Base-by-base conservation (phyloP, 2,329 filamentous ascomycete genomes). In the Dactylellina haptotyla region DNA sequence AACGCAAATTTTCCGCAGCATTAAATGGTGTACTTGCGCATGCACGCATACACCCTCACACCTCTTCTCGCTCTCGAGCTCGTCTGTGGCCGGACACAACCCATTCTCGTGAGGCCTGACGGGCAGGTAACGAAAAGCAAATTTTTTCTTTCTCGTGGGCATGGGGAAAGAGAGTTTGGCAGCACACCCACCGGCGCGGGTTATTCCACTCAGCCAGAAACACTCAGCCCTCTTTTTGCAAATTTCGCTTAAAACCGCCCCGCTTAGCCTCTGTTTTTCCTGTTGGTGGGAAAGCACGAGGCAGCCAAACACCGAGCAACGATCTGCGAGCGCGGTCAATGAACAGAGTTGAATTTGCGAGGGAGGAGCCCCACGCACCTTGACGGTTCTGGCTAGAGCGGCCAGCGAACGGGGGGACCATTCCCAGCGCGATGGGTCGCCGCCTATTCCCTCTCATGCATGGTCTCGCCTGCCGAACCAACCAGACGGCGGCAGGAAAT, bases 341-440 rank as follows among this genome's bases (percentile, higher is more conserved):
- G 59, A n/a, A 39, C 43, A 58, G 58, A 57, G 59, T 51, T 48
- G 66, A 41, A 50, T 26, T 37, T 58, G 61, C 54, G 25, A 72
- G 43, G 66, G 67, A 73, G 69, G 69, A 73, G 69, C 69, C 69
- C 69, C 69, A 73, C 69, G 69, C 69, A 73, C 26, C 69, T 65
- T 26, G 41, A 65, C 69, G 61, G 54, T 62, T 73, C 32, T 59
- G 56, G 69, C 56, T 66, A 66, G 51, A 37, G 54, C 48, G 61
- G 37, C 25, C 37, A 20, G 12, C 46, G 34, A 50, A 26, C n/a
- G n/a, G 64, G 65, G 61, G 62, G 56, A 30, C 23, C 53, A 73
- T 65, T 73, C 61, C 67, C 69, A 73, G 69, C 69, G 61, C 69
- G 69, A 73, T 73, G 69, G 69, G 69, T 73, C 69, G 61, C 69